Conservation (phyloP, 768 basidiomycete species). For the Dentipellis sp. region DNA sequence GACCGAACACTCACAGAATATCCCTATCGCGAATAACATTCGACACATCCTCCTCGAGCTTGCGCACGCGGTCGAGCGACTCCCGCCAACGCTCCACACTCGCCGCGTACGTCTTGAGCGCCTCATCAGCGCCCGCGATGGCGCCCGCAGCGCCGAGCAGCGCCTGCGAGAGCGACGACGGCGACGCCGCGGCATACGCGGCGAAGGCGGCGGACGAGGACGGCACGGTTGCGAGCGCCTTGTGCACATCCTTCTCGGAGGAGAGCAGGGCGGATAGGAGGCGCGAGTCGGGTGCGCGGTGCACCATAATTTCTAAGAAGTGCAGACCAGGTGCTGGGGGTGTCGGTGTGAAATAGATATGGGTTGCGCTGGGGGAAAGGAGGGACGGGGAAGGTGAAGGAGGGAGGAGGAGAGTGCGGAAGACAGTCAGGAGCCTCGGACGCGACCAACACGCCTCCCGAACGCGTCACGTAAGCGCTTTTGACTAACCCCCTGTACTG, state of each 20-base stretch:
- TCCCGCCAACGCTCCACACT: conserved; percentile 61
- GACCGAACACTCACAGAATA: conserved; percentile 47
- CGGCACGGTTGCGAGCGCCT: conserved; percentile 46
- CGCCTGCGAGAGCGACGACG: conserved; percentile 42
- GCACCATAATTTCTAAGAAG: conserved; percentile 40
- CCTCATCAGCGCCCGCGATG: conserved; percentile 59
- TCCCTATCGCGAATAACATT: conserved; percentile 69
- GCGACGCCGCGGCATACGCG: conserved; percentile 64
- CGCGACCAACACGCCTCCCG: no score
- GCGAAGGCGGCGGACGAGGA: conserved; percentile 55
- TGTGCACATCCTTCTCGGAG: conserved; percentile 65
- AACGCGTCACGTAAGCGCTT: no score
- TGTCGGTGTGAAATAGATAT: no score
- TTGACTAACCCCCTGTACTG: no score
- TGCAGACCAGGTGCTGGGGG: no score
- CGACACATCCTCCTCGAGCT: conserved; percentile 63
- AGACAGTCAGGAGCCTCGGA: no score
- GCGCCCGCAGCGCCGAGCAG: conserved; percentile 45
- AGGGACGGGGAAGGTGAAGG: no score
- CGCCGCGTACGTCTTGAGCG: conserved; percentile 47
- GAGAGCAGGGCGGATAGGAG: conserved; percentile 58
- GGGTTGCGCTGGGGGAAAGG: no score
- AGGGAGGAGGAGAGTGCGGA: no score
- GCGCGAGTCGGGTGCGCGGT: conserved; percentile 64
- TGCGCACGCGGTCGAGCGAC: conserved; percentile 48